Conservation (phyloP, 2,329 filamentous ascomycete species). For the Colletotrichum gigasporum region DNA sequence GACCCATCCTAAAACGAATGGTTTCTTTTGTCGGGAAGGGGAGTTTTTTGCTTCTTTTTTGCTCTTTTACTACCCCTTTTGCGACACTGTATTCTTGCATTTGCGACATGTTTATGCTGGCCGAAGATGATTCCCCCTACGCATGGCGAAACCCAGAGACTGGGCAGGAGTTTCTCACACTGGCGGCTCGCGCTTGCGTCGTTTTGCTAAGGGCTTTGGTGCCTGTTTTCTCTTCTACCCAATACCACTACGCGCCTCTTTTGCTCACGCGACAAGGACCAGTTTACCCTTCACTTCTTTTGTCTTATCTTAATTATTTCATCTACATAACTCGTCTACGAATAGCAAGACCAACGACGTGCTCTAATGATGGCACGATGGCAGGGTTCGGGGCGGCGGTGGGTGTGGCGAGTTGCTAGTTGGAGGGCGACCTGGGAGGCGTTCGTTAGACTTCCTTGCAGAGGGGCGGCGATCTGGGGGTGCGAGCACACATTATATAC, state of each 20-base stretch:
- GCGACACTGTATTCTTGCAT: conserved; percentile 14
- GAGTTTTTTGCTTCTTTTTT: conserved; percentile 18
- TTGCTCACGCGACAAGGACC: conserved; percentile 8
- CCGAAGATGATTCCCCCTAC: conserved; percentile 31
- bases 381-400: not conserved
- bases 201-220: conserved; percentile 1
- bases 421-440: not conserved
- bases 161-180: conserved; percentile 30
- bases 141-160: conserved; percentile 29
- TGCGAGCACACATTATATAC: conserved; percentile 6
- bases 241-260: conserved; percentile 28
- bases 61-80: conserved; percentile 27
- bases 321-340: conserved; percentile 21
- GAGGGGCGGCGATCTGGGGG: not conserved
- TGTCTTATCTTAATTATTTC: conserved; percentile 21
- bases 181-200: conserved; percentile 26
- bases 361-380: conserved; percentile 27
- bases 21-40: not conserved
- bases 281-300: conserved; percentile 8
- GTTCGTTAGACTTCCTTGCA: conserved; percentile 4
- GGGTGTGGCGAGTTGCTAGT: not conserved
- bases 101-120: conserved; percentile 28
- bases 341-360: conserved; percentile 20
- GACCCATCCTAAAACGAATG: not conserved
- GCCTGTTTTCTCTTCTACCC: not conserved